Percentiles rank a stretch among this genome's conserved stretches.
These are phyloP conservation scores for Pseudogymnoascus sp. DNA, from an alignment of 2,329 filamentous ascomycete genomes.

Conservation along the genomic window DNA sequence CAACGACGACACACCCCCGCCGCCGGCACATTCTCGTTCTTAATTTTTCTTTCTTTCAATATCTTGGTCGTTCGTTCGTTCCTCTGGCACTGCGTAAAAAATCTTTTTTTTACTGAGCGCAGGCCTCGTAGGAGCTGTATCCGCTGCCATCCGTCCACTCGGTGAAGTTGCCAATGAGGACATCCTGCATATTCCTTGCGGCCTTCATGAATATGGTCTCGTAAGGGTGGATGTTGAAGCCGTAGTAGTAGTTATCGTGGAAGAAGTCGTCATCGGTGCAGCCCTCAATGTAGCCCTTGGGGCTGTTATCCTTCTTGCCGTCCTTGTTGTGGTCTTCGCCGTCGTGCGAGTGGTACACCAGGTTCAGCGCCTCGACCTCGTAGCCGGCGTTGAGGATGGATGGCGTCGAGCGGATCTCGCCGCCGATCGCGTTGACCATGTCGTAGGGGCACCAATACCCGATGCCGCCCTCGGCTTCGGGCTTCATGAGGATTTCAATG, in stretches of 20 bases:
- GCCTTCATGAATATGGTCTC: conserved; percentile 32
- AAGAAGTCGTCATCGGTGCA: conserved; percentile 23
- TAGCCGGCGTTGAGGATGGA: background rate
- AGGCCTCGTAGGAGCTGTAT: conserved; percentile 3
- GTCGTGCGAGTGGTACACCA: conserved; percentile 6
- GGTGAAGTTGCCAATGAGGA: conserved; percentile 24
- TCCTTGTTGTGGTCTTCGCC: conserved; percentile 5
- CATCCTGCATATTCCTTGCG: conserved; percentile 26
- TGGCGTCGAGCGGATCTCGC: background rate
- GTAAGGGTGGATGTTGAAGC: conserved; percentile 30
- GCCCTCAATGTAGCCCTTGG: conserved; percentile 17
- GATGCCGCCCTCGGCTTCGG: conserved; percentile 11
- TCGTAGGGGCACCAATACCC: conserved; percentile 7
- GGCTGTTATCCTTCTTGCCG: conserved; percentile 3
- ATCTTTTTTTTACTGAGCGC: background rate
- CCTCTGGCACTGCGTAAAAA: background rate
- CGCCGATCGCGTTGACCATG: conserved; percentile 1
- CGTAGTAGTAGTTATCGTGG: conserved; percentile 26
- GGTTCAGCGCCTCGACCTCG: conserved; percentile 5
- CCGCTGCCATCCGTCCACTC: conserved; percentile 18
- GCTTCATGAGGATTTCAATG: conserved; percentile 30
- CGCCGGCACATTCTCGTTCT: background rate
- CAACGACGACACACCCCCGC: background rate
- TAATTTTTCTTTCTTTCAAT: background rate
- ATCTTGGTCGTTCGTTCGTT: background rate